Conservation (phyloP, 1,139 yeast species). For the Geotrichum aggregatum region DNA sequence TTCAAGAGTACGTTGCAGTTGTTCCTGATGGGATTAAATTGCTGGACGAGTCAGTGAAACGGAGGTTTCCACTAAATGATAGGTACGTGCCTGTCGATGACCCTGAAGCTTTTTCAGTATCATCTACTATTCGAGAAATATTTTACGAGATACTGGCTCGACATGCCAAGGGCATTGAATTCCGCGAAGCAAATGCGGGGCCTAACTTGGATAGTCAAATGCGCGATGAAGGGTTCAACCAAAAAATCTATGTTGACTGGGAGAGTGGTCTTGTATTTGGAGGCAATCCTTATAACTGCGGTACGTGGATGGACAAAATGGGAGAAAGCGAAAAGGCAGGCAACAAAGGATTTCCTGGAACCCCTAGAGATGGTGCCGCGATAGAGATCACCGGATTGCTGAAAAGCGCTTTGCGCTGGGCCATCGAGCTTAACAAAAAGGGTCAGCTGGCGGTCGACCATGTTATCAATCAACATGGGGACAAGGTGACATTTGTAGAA, state of each 20-base stretch:
- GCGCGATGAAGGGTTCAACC: slow-evolving; percentile 90
- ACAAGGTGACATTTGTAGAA: slow-evolving; percentile 47
- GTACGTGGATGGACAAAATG: slow-evolving; percentile 99
- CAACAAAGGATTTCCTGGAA: slow-evolving; percentile 89
- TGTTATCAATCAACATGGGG: slow-evolving; percentile 52
- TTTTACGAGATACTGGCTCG: slow-evolving; percentile 76
- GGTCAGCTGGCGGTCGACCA: slow-evolving; percentile 49
- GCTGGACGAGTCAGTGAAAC: slow-evolving; percentile 63
- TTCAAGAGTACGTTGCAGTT: slow-evolving; percentile 69
- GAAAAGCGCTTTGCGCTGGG: slow-evolving; percentile 80
- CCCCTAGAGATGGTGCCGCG: slow-evolving; percentile 97
- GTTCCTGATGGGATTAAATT: slow-evolving; percentile 70
- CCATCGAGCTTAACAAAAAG: slow-evolving; percentile 50
- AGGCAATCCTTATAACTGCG: slow-evolving; percentile 89
- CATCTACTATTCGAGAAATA: slow-evolving; percentile 66
- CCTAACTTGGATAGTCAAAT: slow-evolving; percentile 81
- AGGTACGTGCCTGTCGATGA: slow-evolving; percentile 66
- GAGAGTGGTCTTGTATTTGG: slow-evolving; percentile 81
- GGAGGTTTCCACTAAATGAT: slow-evolving; percentile 91
- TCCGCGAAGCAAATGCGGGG: slow-evolving; percentile 96
- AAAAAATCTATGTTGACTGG: slow-evolving; percentile 81
- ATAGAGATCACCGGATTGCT: slow-evolving; percentile 85
- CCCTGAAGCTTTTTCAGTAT: slow-evolving; percentile 68
- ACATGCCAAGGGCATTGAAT: slow-evolving; percentile 83
- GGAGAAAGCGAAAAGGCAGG: slow-evolving; percentile 87